Evolutionary conservation across 1,139 yeast genomes (phyloP), one percentile per base, ranked within the genome.

Genomic region (Nadsonia starkeyi-henricii): DNA sequence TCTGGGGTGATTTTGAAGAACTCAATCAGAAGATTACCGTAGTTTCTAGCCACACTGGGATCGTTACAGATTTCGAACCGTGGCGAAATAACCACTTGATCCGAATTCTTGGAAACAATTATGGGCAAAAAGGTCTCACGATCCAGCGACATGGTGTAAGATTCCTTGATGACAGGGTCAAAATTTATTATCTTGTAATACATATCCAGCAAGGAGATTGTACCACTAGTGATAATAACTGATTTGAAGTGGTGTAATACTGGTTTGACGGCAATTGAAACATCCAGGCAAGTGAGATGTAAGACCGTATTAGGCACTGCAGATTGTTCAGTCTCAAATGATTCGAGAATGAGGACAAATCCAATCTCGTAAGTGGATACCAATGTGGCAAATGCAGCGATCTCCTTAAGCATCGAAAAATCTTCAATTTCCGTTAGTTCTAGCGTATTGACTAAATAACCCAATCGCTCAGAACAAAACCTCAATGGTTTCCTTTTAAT

Each of bases 281-380:
- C 98, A 68, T 91, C 99, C 47, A 93, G 71, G 68, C 99, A 91
- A 0, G 96, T 81, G 61, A 91, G 88, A 61, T 93, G 82, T 58
- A 93, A 68, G n/a, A 91, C 84, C 1, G 99, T 98, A 62, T 91
- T 93, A 0, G 99, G 98, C 18, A 93, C 98, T 0, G 96, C 89
- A 1, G 97, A 89, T 52, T 91, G 93, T 60, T 91, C 99, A 0
- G 96, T 82, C 63, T 91, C 99, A 67, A 79, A 91, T 0, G 99
- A 98, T 60, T 91, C 99, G 49, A 93, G 71, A 54, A 91, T 91
- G 52, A 91, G 72, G 57, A 85, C 81, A 62, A 91, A 91, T 0
- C 99, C 99, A 41, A 80, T 75, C 56, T 91, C 98, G 64, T 93
- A 91, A 0, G 98, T 93, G 0, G 97, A 81, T 1, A 91, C 93